A percentile compares a stretch with the other conserved stretches of the same genome.
Evolutionary conservation across 345 rosid genomes (phyloP).

Genomic region (Luvunga scandens): DNA sequence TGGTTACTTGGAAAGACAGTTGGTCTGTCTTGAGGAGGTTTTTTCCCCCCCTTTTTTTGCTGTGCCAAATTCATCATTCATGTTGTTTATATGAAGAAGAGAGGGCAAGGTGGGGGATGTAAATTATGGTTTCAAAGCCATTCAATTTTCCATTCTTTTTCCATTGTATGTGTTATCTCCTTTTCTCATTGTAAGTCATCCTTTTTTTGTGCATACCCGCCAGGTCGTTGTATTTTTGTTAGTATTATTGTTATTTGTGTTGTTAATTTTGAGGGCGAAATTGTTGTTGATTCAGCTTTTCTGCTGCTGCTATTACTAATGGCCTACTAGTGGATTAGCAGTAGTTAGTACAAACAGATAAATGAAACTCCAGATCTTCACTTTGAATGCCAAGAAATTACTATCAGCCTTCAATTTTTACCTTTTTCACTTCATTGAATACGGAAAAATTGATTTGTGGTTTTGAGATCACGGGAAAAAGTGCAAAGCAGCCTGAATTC

Average conservation of each 20-base stretch:
- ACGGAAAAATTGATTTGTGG: background rate
- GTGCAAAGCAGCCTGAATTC: background rate
- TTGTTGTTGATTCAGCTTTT: background rate
- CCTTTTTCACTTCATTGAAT: background rate
- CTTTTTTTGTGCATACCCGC: background rate
- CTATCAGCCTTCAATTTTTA: background rate
- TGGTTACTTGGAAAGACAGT: conserved; percentile 92
- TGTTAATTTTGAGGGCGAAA: background rate
- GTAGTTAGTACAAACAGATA: background rate
- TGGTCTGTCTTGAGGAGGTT: conserved; percentile 47
- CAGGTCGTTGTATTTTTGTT: background rate
- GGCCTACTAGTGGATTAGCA: background rate
- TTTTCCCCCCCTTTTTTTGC: background rate
- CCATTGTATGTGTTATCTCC: background rate
- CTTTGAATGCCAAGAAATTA: background rate
- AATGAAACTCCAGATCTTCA: background rate
- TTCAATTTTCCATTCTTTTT: background rate
- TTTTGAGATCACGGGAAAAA: background rate
- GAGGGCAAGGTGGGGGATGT: background rate
- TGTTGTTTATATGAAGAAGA: background rate
- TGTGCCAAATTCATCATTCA: background rate
- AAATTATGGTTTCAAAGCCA: background rate
- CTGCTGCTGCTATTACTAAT: background rate
- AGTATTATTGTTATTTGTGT: background rate
- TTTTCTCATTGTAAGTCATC: background rate